Base-by-base conservation (phyloP, 441 rosid species). In the Jatropha multifida region DNA sequence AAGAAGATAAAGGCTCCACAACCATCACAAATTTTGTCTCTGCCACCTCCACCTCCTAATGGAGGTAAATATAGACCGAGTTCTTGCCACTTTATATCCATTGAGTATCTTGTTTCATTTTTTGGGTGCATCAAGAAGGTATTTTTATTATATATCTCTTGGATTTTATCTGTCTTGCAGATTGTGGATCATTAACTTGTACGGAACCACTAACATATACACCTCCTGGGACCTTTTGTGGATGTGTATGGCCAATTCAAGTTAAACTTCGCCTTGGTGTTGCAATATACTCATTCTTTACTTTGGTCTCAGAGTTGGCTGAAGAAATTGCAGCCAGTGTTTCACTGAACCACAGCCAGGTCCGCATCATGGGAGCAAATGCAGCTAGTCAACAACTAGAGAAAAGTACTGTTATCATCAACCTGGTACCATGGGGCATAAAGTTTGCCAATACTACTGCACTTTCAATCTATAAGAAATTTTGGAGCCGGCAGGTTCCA, bases 1-100 rank as follows among this genome's bases (percentile, higher is more conserved):
- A 82, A 78, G 75, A 86, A 83, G 76, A 69, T 11, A 1, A 88
- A 79, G 75, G 59, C 84, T 80, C 87, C 88, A 13, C 86, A 83
- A 5, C 83, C 92, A 54, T 68, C 80, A 37, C 76, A 80, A 23
- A 73, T 82, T 56, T 55, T 83, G 85, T 76, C 74, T 17, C 81
- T 90, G 6, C 94, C 90, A 7, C 90, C 91, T 74, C 91, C 92
- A 14, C 94, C 94, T 74, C 90, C 90, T 72, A 87, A 84, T 63
- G 84, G 68, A 81, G 89, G 94, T 88, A 76, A 42, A 48, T 17
- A 41, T 54, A 55, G 37, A 61, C 23, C 46, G 3, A n/a, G 10
- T 60, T 78, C 23, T 15, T 66, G 65, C 26, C 18, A n/a, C 20
- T 42, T 7, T 12, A 46, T 49, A 78, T 70, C 65, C 32, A 46